Evolutionary conservation across 805 yeast species (phyloP).

Genomic region (Barnettozyma vustinii): DNA sequence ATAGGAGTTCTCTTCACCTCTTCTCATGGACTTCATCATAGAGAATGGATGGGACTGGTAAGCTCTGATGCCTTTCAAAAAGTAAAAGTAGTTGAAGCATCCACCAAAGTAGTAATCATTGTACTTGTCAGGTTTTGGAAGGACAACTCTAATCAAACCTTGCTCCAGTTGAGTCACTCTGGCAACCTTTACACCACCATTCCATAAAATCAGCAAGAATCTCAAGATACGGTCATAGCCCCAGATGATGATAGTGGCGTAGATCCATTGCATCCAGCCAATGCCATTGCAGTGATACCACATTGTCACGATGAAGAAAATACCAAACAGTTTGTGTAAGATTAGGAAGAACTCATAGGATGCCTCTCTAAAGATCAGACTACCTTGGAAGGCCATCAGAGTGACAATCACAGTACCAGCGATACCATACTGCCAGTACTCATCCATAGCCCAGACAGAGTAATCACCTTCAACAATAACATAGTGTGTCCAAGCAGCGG

Average conservation of each 20-base stretch:
- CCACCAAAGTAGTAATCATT: slow-evolving; percentile 42
- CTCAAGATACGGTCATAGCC: slow-evolving; percentile 58
- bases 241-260: slow-evolving; percentile 63
- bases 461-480: slow-evolving; percentile 37
- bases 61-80: slow-evolving; percentile 37
- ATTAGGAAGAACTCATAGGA: slow-evolving; percentile 58
- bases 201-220: slow-evolving; percentile 44
- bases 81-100: slow-evolving; percentile 49
- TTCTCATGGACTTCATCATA: slow-evolving; percentile 36
- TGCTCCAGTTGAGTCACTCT: slow-evolving; percentile 26
- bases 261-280: slow-evolving; percentile 47
- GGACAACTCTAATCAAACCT: slow-evolving; percentile 36
- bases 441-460: slow-evolving; percentile 36
- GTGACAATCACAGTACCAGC: slow-evolving; percentile 41
- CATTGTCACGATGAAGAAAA: slow-evolving; percentile 45
- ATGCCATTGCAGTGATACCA: slow-evolving; percentile 55
- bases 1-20: slow-evolving; percentile 26
- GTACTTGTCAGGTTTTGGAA: slow-evolving; percentile 41
- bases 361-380: slow-evolving; percentile 43
- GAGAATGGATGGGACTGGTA: slow-evolving; percentile 72
- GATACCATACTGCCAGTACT: slow-evolving; percentile 45
- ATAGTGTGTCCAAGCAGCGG: slow-evolving; percentile 49
- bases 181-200: slow-evolving; percentile 57
- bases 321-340: slow-evolving; percentile 52
- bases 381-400: slow-evolving; percentile 42